Conservation (phyloP, 768 basidiomycete genomes). For the Vararia minispora region DNA sequence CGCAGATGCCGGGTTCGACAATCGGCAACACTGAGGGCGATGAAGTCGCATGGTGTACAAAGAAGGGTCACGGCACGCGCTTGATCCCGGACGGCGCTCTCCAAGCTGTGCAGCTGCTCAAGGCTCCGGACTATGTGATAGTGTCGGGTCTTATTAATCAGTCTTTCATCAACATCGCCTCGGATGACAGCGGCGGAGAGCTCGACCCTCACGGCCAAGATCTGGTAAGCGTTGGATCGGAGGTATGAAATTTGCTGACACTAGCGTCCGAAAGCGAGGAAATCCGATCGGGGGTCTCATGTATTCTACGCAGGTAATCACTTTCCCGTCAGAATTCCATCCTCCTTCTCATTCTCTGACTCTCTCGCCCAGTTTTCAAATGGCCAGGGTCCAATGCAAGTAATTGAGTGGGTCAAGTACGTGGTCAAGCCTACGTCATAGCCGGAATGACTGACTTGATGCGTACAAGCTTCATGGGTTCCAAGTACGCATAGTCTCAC, state of each 20-base stretch:
- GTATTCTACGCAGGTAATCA: too few species aligned
- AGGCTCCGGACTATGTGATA: constrained; percentile 47
- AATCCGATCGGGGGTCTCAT: constrained; percentile 70
- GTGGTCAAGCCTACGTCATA: too few species aligned
- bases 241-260: background rate
- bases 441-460: too few species aligned
- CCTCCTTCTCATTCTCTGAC: too few species aligned
- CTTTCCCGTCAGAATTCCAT: too few species aligned
- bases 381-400: too few species aligned
- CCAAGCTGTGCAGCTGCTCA: constrained; percentile 51
- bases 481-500: too few species aligned
- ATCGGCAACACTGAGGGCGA: constrained; percentile 61
- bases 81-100: constrained; percentile 59
- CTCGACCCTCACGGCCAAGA: constrained; percentile 72
- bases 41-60: constrained; percentile 73
- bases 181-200: constrained; percentile 61
- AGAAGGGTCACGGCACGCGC: constrained; percentile 59
- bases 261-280: constrained; percentile 41
- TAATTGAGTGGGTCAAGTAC: too few species aligned
- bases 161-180: constrained; percentile 36
- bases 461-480: too few species aligned
- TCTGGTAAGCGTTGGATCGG: constrained; percentile 23
- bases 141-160: constrained; percentile 59
- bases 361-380: constrained; percentile 53
- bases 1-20: constrained; percentile 33